Base-by-base conservation (phyloP, 306 rosid species). In the Sphenostylis stenocarpa region DNA sequence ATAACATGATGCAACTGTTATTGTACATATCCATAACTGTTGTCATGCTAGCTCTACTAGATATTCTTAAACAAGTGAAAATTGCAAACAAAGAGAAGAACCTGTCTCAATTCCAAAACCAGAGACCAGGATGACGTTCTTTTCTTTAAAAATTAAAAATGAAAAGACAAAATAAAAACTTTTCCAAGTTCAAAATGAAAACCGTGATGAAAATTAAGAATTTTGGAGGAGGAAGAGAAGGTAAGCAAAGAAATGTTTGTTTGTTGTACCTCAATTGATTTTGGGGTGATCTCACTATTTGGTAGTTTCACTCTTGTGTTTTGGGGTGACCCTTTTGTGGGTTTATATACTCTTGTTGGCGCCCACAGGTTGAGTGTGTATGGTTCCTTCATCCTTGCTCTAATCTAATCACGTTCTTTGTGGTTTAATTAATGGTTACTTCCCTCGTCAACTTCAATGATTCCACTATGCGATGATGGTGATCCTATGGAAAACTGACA, bases 381-480 rank as follows among this genome's bases (percentile, higher is more conserved):
- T 2, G 29, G 23, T 67, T 51, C 45, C 38, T 70, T 66, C 33
- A 68, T 71, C 19, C 5, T 52, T 72, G n/a, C 55, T 76, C 83
- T 52, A 34, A 70, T 68, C 84, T 52, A 34, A 70, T 71, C 83
- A 26, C 70, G 21, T 77, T 84, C 72, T 78, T 76, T 51, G 5
- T 36, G 12, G 14, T 63, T 52, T 26, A 41, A 41, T 41, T 12
- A 41, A 12, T 1, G 24, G 13, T n/a, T 19, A 64, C 49, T 73
- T 58, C 24, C 85, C 51, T 84, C 85, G 81, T 84, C 83, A 77
- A 82, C 86, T 78, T 74, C 87, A 73, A 36, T 24, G 88, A 81
- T 49, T 1, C 80, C 72, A 57, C 48, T 73, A 62, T 73, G 68
- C 73, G 79, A 87, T 63, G 63, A 11, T 0, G 17, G 4, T 0